Evolutionary conservation across 2,329 filamentous ascomycete genomes (phyloP).

Genomic region (Cladosporium austrohemisphaericum): DNA sequence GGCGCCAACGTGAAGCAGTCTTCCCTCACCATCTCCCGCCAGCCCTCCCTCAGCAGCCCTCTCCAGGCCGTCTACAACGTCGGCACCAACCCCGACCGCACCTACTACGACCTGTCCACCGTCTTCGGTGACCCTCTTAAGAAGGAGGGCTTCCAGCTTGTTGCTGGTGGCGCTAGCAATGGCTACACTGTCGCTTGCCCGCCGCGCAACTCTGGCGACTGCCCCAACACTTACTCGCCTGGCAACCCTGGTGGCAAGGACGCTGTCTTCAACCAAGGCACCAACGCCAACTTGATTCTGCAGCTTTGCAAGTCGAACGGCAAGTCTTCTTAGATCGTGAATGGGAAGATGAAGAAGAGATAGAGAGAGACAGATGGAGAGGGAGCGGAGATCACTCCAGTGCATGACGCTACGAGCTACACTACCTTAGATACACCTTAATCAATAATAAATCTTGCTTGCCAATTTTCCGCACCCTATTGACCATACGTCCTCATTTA

Average conservation of each 20-base stretch:
- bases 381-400: no score
- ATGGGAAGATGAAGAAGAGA: neutral
- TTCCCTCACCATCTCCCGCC: conserved; percentile 7
- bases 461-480: no score
- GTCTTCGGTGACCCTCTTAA: conserved; percentile 15
- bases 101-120: conserved; percentile 15
- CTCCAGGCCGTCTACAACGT: conserved; percentile 15
- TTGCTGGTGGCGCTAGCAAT: conserved; percentile 7
- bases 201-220: conserved; percentile 7
- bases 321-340: conserved; percentile 5
- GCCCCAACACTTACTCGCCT: conserved; percentile 14
- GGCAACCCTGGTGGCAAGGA: conserved; percentile 13
- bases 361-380: neutral
- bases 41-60: conserved; percentile 14
- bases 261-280: conserved; percentile 15
- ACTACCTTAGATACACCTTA: conserved; percentile 1
- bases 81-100: conserved; percentile 14
- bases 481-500: no score
- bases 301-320: conserved; percentile 14
- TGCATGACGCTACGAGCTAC: neutral
- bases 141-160: conserved; percentile 9
- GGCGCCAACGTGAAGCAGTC: conserved; percentile 12
- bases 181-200: conserved; percentile 9
- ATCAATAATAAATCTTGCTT: conserved; percentile 2
- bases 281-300: conserved; percentile 13